Evolutionary conservation across 768 basidiomycete genomes (phyloP).

Genomic region (Podaxis carcinomalis): DNA sequence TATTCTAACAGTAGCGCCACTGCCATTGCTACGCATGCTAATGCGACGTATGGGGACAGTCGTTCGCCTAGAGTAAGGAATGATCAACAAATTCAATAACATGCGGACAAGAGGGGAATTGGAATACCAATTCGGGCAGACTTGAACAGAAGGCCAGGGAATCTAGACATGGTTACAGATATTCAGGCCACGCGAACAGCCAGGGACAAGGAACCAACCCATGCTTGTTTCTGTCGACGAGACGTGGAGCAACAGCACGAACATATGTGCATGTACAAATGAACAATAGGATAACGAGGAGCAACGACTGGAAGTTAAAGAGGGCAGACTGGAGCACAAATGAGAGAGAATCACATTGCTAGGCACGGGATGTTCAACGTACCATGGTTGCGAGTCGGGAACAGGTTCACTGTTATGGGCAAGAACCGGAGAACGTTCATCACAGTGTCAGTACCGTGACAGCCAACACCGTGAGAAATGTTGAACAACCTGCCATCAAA

Average conservation of each 20-base stretch:
- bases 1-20: constrained; percentile 51
- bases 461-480: constrained; percentile 5
- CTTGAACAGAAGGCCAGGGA: constrained; percentile 92
- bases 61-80: constrained; percentile 66
- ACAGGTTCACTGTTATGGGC: not conserved
- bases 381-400: constrained; percentile 3
- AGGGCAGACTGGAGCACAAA: constrained; percentile 62
- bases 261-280: constrained; percentile 98
- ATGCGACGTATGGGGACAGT: constrained; percentile 90
- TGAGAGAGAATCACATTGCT: not conserved
- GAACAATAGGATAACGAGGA: constrained; percentile 87
- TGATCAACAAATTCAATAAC: not conserved
- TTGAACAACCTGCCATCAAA: not conserved
- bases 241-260: constrained; percentile 81
- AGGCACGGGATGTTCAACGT: not conserved
- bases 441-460: constrained; percentile 7
- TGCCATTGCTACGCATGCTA: constrained; percentile 94
- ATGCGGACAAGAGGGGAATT: constrained; percentile 17
- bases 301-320: constrained; percentile 95
- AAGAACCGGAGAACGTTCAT: not conserved
- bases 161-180: constrained; percentile 40
- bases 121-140: constrained; percentile 84
- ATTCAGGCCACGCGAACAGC: not conserved
- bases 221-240: constrained; percentile 91
- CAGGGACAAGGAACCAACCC: constrained; percentile 54